Base-by-base conservation (phyloP, 495 filamentous ascomycete genomes). In the Penicillium lividum region DNA sequence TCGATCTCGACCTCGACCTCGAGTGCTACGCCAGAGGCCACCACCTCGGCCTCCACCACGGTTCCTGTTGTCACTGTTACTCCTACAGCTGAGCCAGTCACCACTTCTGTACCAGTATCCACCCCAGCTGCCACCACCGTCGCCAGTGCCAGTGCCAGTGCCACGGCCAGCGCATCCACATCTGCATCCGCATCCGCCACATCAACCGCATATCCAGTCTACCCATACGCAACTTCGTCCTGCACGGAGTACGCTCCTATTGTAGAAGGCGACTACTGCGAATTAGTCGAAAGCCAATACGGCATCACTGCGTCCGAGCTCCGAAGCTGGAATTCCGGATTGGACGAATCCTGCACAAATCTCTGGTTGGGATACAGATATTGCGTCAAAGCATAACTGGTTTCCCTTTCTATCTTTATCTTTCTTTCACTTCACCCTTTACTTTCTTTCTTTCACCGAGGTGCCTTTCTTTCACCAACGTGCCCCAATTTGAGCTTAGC, bases 161-260 rank as follows among this genome's bases (percentile, higher is more conserved):
- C 29, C 8, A 44, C 57, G n/a, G 15, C 56, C 13, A 51, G 45
- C 11, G 45, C 42, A 7, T 45, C 42, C 6, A 3, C 42, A 45
- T 22, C 16, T 28, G 43, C 46, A 16, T 53, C 51, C 0, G 55
- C 33, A 27, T 50, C 18, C 47, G 16, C 28, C 4, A 28, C 36
- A 4, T 31, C 30, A 18, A 36, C 16, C 51, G 15, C 22, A 28
- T 16, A 38, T 18, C 59, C 62, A 27, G 31, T 53, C 16, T 70
- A 70, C 43, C 70, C 66, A 10, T 57, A 79, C 57, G 78, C 80
- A 13, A 72, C 63, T 16, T 54, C 62, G 1, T 54, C 65, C 2
- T 84, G 81, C 68, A 68, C 75, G 53, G 60, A 67, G 30, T 81
- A 74, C 61, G 67, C 77, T 62, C 63, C 73, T 30, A 75, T 81